phyloP scores from a whole-genome alignment of 768 basidiomycete genomes.

The Tulasnella sp. region DNA sequence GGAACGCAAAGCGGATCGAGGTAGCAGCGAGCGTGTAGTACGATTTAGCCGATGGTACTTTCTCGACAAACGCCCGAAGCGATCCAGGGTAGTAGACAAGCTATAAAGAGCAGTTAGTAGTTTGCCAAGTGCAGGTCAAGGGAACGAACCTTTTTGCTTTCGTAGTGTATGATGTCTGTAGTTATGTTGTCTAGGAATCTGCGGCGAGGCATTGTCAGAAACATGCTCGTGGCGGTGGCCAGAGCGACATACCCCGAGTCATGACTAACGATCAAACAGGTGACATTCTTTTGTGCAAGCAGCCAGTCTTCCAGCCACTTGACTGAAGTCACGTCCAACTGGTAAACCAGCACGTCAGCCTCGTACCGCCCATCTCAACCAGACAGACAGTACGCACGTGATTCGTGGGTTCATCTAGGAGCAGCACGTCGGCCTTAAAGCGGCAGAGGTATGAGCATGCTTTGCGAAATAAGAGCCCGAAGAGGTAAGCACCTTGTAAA shows the following conservation, averaged over 20 bases:
- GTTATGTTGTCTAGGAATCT: slow-evolving; percentile 94
- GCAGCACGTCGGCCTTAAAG: slow-evolving; percentile 54
- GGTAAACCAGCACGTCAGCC: not conserved
- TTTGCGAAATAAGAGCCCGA: not conserved
- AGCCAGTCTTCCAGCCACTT: slow-evolving; percentile 90
- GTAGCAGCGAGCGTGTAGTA: slow-evolving; percentile 96
- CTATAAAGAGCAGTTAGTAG: slow-evolving; percentile 37
- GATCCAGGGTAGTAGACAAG: slow-evolving; percentile 93
- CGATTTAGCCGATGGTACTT: slow-evolving; percentile 88
- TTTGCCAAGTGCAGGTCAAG: slow-evolving; percentile 5
- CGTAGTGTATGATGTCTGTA: slow-evolving; percentile 96
- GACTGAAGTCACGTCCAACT: slow-evolving; percentile 59
- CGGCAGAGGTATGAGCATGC: not conserved
- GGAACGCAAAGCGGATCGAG: slow-evolving; percentile 92
- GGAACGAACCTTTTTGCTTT: slow-evolving; percentile 70
- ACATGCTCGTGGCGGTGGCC: not conserved
- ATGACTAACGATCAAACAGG: slow-evolving; percentile 92
- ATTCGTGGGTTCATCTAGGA: slow-evolving; percentile 92
- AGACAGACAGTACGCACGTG: slow-evolving; percentile 54
- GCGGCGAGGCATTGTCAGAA: slow-evolving; percentile 12
- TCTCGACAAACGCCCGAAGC: slow-evolving; percentile 81
- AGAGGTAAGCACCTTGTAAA: slow-evolving; percentile 63
- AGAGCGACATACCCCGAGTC: slow-evolving; percentile 79
- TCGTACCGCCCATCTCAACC: slow-evolving; percentile 23
- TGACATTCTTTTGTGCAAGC: slow-evolving; percentile 72